Evolutionary conservation across 306 rosid species (phyloP), one percentile per base, ranked within the genome.

Genomic region (Vigna hirtella): DNA sequence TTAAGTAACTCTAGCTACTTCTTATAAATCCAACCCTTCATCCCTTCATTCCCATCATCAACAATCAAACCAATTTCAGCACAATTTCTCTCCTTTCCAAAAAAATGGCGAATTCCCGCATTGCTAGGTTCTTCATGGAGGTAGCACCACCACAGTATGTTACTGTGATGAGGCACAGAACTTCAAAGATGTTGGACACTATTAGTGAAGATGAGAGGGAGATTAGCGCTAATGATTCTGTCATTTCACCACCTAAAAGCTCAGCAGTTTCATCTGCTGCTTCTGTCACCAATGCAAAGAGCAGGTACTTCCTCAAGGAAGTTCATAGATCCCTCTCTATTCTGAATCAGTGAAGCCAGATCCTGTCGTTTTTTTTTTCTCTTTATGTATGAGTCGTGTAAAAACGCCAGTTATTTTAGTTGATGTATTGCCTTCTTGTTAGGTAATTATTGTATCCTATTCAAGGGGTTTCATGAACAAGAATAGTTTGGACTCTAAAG

Each of bases 101-200:
- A 52, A 71, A 92, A 92, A 95, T 95, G 98, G 96, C 97, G 0
- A 95, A 51, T 65, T 83, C 96, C 7, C 86, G 98, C 22, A 61
- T 92, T 16, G 97, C 97, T 20, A 89, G 91, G 89, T 88, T 95
- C 77, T 76, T 95, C 55, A 83, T 89, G 74, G 98, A 95, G 83
- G 98, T 87, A 7, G 98, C 98, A 30, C 98, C 98, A n/a, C 96
- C 98, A 24, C 96, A 92, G 24, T 83, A 90, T 83, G 88, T 95
- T 70, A 86, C 81, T 71, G 97, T 95, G 72, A 92, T 95, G 86
- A 92, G 98, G 81, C 85, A 77, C 6, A 88, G 93, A 81, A 85
- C 97, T 7, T 76, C 91, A 9, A 90, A 92, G 81, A 93, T 91
- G 92, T 45, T 94, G 87, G 98, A 94, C 49, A 94, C 98, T 18